Percentiles rank a stretch among this genome's conserved stretches.
These are phyloP conservation scores for Parastagonospora avenae DNA, from an alignment of 2,329 filamentous ascomycete species.

Conservation along the genomic window DNA sequence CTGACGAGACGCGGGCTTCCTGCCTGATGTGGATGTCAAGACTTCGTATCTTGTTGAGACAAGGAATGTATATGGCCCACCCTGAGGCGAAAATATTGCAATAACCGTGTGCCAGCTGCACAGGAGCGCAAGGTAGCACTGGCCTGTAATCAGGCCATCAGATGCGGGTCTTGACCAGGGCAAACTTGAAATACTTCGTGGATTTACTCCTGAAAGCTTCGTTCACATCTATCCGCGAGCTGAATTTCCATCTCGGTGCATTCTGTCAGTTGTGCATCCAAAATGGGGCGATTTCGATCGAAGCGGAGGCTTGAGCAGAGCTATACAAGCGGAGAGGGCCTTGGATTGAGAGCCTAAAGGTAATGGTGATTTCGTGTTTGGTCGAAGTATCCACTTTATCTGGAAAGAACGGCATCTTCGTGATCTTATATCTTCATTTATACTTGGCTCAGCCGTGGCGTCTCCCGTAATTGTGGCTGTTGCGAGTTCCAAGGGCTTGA, in stretches of 20 bases:
- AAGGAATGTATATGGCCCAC: not conserved
- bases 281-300: not conserved
- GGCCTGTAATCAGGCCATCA: not conserved
- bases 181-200: too few species aligned
- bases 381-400: not conserved
- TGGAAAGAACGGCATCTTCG: slow-evolving; percentile 5
- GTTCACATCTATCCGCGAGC: too few species aligned
- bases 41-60: not conserved
- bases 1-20: not conserved
- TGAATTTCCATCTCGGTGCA: too few species aligned
- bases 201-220: too few species aligned
- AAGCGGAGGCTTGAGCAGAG: not conserved
- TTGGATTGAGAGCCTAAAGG: not conserved
- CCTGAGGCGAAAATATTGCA: not conserved
- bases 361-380: not conserved
- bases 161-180: too few species aligned
- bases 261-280: too few species aligned
- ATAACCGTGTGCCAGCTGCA: not conserved
- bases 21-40: not conserved
- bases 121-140: not conserved
- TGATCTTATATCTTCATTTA: slow-evolving; percentile 3
- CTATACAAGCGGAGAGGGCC: not conserved
- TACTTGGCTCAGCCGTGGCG: slow-evolving; percentile 1
- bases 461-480: not conserved
- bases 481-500: slow-evolving; percentile 2